Evolutionary conservation across 768 basidiomycete genomes (phyloP).

Genomic region (Tricholoma terreum): DNA sequence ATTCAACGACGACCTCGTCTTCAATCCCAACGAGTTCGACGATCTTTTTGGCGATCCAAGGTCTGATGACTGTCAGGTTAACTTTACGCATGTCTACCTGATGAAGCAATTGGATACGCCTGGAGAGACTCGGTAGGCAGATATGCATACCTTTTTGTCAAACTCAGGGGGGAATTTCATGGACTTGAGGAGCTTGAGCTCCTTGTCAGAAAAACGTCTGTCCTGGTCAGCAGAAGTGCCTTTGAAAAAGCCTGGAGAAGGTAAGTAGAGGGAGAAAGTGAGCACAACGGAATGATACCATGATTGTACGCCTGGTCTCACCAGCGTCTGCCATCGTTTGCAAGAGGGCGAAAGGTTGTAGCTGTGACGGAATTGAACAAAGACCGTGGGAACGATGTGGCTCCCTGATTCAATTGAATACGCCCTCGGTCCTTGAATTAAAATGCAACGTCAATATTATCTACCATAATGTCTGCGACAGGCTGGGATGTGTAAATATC

Average conservation of each 20-base stretch:
- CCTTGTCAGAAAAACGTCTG: constrained; percentile 93
- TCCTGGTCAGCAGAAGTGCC: constrained; percentile 90
- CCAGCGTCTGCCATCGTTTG: constrained; percentile 58
- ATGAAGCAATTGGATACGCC: background rate
- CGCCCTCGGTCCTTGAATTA: no score
- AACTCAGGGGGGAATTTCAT: constrained; percentile 92
- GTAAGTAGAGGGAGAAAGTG: constrained; percentile 22
- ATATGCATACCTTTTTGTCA: constrained; percentile 66
- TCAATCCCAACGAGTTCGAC: constrained; percentile 90
- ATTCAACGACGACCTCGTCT: constrained; percentile 96
- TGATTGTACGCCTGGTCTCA: constrained; percentile 27
- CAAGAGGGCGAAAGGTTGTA: background rate
- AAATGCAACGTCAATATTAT: no score
- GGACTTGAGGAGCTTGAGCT: constrained; percentile 79
- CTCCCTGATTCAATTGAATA: no score
- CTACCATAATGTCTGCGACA: no score
- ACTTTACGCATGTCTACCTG: constrained; percentile 96
- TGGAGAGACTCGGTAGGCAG: background rate
- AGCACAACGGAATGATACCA: constrained; percentile 22
- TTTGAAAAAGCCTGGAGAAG: constrained; percentile 73
- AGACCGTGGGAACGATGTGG: constrained; percentile 20
- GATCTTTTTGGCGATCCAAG: constrained; percentile 95
- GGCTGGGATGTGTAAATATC: no score
- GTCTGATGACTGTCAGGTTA: constrained; percentile 85
- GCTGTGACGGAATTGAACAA: background rate